Evolutionary conservation across 2,329 filamentous ascomycete genomes (phyloP).

Genomic region (Elsinoe ampelina): DNA sequence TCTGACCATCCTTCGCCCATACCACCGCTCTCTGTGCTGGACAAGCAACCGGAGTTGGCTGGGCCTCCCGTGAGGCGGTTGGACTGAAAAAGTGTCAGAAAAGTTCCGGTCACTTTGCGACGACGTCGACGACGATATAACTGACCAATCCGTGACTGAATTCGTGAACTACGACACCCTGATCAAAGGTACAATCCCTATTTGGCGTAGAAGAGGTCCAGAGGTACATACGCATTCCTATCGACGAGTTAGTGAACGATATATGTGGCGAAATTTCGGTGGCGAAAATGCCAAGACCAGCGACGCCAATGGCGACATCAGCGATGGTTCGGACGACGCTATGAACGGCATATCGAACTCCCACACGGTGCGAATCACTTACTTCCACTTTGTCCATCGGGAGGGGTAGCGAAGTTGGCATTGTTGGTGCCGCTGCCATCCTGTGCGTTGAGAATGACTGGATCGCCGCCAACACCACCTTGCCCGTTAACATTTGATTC

Average conservation of each 20-base stretch:
- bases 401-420: conserved; percentile 48
- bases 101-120: not conserved
- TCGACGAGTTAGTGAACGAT: too few relatives aligned
- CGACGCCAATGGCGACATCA: too few relatives aligned
- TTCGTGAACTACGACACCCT: conserved; percentile 52
- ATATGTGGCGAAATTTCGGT: too few relatives aligned
- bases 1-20: conserved; percentile 54
- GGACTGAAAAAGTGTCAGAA: conserved; percentile 26
- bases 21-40: conserved; percentile 40
- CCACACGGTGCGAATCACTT: too few relatives aligned
- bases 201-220: conserved; percentile 46
- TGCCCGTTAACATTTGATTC: conserved; percentile 47
- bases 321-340: too few relatives aligned
- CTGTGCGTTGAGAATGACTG: conserved; percentile 28
- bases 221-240: conserved; percentile 49
- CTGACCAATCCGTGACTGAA: conserved; percentile 43
- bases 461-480: conserved; percentile 44
- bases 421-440: conserved; percentile 50
- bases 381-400: too few relatives aligned
- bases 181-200: conserved; percentile 50
- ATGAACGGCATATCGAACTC: too few relatives aligned
- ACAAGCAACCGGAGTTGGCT: conserved; percentile 43
- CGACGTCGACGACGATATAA: not conserved
- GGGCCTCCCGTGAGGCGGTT: conserved; percentile 52
- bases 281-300: too few relatives aligned